Evolutionary conservation across 768 basidiomycete genomes (phyloP).

Genomic region (Pulveroboletus ravenelii): DNA sequence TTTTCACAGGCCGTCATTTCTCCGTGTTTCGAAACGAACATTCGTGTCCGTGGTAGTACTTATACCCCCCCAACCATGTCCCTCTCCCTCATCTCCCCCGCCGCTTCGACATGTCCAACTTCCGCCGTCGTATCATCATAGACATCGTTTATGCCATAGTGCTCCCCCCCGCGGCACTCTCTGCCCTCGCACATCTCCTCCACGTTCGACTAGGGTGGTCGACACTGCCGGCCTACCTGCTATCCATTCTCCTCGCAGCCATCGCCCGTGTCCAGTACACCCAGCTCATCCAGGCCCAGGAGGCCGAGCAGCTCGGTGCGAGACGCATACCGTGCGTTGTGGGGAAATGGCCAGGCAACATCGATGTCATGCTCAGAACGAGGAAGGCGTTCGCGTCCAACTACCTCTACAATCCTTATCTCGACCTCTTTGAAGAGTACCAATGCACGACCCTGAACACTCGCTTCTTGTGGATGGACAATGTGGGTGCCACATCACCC

Average conservation of each 20-base stretch:
- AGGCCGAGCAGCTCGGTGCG: slow-evolving; percentile 48
- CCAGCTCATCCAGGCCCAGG: slow-evolving; percentile 35
- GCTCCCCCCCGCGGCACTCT: slow-evolving; percentile 39
- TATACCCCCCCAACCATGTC: slow-evolving; percentile 11
- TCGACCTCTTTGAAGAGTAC: slow-evolving; percentile 65
- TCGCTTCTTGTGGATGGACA: slow-evolving; percentile 64
- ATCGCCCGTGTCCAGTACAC: slow-evolving; percentile 32
- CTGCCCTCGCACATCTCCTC: slow-evolving; percentile 25
- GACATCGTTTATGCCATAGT: slow-evolving; percentile 42
- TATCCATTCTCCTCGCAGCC: slow-evolving; percentile 41
- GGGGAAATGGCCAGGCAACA: slow-evolving; percentile 76
- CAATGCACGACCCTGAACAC: slow-evolving; percentile 67
- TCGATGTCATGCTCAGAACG: slow-evolving; percentile 60
- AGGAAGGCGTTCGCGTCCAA: slow-evolving; percentile 50
- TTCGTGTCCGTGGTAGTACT: slow-evolving; percentile 7
- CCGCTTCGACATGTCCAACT: slow-evolving; percentile 20
- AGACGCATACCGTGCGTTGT: slow-evolving; percentile 51
- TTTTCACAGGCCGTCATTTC: slow-evolving; percentile 13
- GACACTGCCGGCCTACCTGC: slow-evolving; percentile 35
- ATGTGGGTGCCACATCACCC: slow-evolving; percentile 41
- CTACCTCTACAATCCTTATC: slow-evolving; percentile 61
- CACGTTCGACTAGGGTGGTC: slow-evolving; percentile 32
- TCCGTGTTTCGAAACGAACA: slow-evolving; percentile 8
- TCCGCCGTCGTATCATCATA: slow-evolving; percentile 46
- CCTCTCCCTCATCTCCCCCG: not conserved